These are phyloP conservation scores for Ploettnerulaceae sp. DNA, from an alignment of 2,329 filamentous ascomycete species.

Conservation along the genomic window DNA sequence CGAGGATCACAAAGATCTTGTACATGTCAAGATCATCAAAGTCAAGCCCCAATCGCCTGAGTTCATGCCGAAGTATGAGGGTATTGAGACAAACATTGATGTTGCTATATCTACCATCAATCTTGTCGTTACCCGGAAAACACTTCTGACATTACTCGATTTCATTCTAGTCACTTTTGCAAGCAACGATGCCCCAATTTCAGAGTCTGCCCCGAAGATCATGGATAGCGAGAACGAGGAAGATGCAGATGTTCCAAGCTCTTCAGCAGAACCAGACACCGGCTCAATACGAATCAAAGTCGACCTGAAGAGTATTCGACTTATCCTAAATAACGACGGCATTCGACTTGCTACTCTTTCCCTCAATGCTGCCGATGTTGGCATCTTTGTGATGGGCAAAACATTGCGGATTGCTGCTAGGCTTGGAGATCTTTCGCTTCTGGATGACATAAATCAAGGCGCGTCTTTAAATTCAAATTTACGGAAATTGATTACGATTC, in stretches of 20 bases:
- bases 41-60: conserved; percentile 90
- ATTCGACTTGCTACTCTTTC: conserved; percentile 90
- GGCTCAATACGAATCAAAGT: conserved; percentile 80
- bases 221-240: conserved; percentile 39
- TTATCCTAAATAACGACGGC: conserved; percentile 96
- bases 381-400: conserved; percentile 79
- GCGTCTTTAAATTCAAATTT: conserved; percentile 76
- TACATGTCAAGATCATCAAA: conserved; percentile 82
- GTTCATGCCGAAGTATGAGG: conserved; percentile 86
- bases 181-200: conserved; percentile 47
- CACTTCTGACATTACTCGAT: conserved; percentile 84
- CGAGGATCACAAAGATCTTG: conserved; percentile 72
- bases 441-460: conserved; percentile 92
- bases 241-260: not conserved
- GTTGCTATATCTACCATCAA: conserved; percentile 94
- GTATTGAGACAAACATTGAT: conserved; percentile 88
- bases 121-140: conserved; percentile 87
- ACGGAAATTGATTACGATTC: conserved; percentile 85
- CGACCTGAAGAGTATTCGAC: conserved; percentile 84
- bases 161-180: conserved; percentile 93
- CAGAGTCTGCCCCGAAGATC: conserved; percentile 28
- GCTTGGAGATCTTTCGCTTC: conserved; percentile 79
- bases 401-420: conserved; percentile 84
- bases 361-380: conserved; percentile 86
- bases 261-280: conserved; percentile 19